Evolutionary conservation across 2,329 filamentous ascomycete genomes (phyloP), one percentile per base, ranked within the genome.

Genomic region (Fusarium mundagurra): DNA sequence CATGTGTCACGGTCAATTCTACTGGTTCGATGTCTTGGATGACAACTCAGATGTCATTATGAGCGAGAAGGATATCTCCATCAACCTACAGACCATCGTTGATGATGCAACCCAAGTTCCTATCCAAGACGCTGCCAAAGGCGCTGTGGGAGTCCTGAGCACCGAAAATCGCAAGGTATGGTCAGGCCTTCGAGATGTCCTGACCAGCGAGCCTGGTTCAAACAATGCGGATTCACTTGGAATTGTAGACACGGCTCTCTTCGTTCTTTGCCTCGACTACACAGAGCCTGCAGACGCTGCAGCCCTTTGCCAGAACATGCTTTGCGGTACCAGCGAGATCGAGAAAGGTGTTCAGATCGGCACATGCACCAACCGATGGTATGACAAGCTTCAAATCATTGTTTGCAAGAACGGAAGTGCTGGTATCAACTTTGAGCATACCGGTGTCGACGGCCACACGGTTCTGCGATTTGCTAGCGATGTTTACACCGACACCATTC

Each of bases 341-440:
- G 93, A 97, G 79, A 93, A 93, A 80, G 96, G 96, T 9, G 94
- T 99, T 5, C 96, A 99, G 83, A 95, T 98, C 50, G 96, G 96
- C 36, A 98, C 96, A 5, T 99, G 96, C 84, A 98, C 96, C 20
- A 99, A 99, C 83, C 89, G 96, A 71, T 99, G 96, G 96, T 99
- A 99, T 80, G 96, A 99, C 85, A 99, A 99, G 85, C 88, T 99
- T 54, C 96, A 99, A 81, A 98, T 99, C 72, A 98, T 99, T 62
- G 96, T 99, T 58, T 98, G 96, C 88, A 97, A 98, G 85, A 99
- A 98, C 83, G 96, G 96, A 65, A 98, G 94, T 80, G 96, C 96
- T 1, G 96, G 96, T 11, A 98, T 99, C 90, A 99, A 99, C 84
- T 98, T 99, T 79, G 96, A 99, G 82, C 96, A 99, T 80, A 99